phyloP scores from a whole-genome alignment of 1,284 basidiomycete species.

The Sanghuangporus baumii region DNA sequence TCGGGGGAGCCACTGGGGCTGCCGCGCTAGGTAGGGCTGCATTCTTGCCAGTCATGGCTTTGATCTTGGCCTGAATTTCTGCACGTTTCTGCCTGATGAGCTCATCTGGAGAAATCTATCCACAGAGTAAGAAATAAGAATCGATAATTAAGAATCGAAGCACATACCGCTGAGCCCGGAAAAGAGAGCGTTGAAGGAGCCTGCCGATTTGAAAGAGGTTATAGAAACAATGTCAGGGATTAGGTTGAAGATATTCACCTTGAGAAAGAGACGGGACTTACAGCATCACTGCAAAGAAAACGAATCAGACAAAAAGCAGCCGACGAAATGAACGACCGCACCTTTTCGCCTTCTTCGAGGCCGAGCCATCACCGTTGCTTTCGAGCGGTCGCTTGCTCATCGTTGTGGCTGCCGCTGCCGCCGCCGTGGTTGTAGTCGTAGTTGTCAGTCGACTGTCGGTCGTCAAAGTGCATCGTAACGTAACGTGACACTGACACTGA shows the following conservation, averaged over 20 bases:
- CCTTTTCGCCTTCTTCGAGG: constrained; percentile 68
- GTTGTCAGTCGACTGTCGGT: not conserved
- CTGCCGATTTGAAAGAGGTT: constrained; percentile 55
- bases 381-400: constrained; percentile 18
- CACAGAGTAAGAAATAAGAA: constrained; percentile 6
- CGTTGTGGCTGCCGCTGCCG: not conserved
- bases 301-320: constrained; percentile 13
- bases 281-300: constrained; percentile 47
- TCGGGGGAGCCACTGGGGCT: constrained; percentile 32
- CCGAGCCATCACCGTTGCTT: constrained; percentile 35
- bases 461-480: too few relatives aligned
- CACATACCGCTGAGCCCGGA: constrained; percentile 37
- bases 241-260: constrained; percentile 66
- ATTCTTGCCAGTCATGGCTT: constrained; percentile 59
- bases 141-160: constrained; percentile 7
- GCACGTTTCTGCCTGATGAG: constrained; percentile 77
- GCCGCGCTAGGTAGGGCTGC: constrained; percentile 27
- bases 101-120: constrained; percentile 44
- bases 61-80: constrained; percentile 80
- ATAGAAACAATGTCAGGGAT: constrained; percentile 58
- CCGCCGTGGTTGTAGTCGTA: not conserved
- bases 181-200: constrained; percentile 44
- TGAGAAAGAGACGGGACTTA: constrained; percentile 51
- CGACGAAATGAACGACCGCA: constrained; percentile 27
- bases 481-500: too few relatives aligned